phyloP scores from a whole-genome alignment of 225 moss, liverwort and hornwort genomes.

The Thuidium tamariscinum region DNA sequence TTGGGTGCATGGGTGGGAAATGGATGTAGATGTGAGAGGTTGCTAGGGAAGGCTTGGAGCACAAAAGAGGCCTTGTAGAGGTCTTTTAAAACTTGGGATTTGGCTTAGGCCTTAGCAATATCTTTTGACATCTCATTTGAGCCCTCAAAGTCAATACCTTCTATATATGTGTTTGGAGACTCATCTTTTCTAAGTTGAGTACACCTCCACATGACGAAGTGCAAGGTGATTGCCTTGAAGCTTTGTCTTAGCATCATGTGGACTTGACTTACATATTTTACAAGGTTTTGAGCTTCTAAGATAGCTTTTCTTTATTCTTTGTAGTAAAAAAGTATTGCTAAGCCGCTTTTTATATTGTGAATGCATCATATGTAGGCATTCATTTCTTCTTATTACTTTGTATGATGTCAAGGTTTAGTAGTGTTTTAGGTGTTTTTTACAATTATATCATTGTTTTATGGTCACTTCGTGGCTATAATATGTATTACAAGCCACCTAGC shows the following conservation, averaged over 20 bases:
- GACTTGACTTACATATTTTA: not conserved
- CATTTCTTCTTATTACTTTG: not conserved
- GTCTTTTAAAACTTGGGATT: not conserved
- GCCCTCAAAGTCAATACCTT: too few species aligned
- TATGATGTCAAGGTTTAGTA: not conserved
- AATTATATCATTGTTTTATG: not conserved
- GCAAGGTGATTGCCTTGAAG: not conserved
- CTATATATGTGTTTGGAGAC: accelerated
- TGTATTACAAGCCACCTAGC: accelerated
- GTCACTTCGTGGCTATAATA: not conserved
- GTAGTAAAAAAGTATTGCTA: accelerated
- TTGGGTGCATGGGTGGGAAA: too few species aligned
- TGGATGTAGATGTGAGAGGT: not conserved
- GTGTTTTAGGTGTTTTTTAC: not conserved
- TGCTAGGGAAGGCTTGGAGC: not conserved
- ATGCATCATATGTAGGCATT: not conserved
- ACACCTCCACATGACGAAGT: not conserved
- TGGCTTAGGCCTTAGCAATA: not conserved
- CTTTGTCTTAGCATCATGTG: not conserved
- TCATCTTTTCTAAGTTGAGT: not conserved
- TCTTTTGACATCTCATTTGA: not conserved
- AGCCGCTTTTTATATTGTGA: accelerated
- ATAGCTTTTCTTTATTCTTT: too few species aligned
- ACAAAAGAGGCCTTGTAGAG: accelerated
- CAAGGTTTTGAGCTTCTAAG: not conserved